Conservation (phyloP, 2,329 filamentous ascomycete genomes). For the Neopestalotiopsis sp. region DNA sequence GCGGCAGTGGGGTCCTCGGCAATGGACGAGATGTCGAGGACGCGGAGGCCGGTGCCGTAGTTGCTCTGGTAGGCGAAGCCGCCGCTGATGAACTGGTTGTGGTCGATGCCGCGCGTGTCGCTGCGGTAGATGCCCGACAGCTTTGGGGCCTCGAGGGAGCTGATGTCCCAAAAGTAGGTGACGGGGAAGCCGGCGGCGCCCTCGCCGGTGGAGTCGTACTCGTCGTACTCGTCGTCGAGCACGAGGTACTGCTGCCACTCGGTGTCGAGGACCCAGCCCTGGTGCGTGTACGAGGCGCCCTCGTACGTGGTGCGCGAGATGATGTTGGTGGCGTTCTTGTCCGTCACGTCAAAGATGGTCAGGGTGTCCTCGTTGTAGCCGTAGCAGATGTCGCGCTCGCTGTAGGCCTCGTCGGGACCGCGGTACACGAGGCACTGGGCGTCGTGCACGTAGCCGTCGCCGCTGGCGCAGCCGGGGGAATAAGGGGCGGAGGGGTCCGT, state of each 20-base stretch:
- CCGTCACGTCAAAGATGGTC: slow-evolving; percentile 58
- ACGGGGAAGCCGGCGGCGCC: slow-evolving; percentile 49
- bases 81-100: slow-evolving; percentile 54
- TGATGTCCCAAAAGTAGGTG: slow-evolving; percentile 58
- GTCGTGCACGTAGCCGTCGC: slow-evolving; percentile 65
- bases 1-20: slow-evolving; percentile 48
- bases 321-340: slow-evolving; percentile 52
- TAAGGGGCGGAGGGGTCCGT: slow-evolving; percentile 57
- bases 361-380: slow-evolving; percentile 59
- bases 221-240: slow-evolving; percentile 60
- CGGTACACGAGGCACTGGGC: slow-evolving; percentile 56
- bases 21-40: slow-evolving; percentile 43
- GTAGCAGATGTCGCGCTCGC: slow-evolving; percentile 59
- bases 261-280: slow-evolving; percentile 58
- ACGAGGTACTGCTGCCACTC: slow-evolving; percentile 51
- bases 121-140: slow-evolving; percentile 49
- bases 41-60: slow-evolving; percentile 53
- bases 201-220: slow-evolving; percentile 43
- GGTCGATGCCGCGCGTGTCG: slow-evolving; percentile 47
- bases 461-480: slow-evolving; percentile 55
- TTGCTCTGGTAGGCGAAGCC: slow-evolving; percentile 54
- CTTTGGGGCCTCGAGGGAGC: slow-evolving; percentile 45
- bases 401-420: slow-evolving; percentile 53
- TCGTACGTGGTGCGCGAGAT: slow-evolving; percentile 58
- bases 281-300: slow-evolving; percentile 63